Conservation (phyloP, 2,329 filamentous ascomycete genomes). For the Penicillium sp. region DNA sequence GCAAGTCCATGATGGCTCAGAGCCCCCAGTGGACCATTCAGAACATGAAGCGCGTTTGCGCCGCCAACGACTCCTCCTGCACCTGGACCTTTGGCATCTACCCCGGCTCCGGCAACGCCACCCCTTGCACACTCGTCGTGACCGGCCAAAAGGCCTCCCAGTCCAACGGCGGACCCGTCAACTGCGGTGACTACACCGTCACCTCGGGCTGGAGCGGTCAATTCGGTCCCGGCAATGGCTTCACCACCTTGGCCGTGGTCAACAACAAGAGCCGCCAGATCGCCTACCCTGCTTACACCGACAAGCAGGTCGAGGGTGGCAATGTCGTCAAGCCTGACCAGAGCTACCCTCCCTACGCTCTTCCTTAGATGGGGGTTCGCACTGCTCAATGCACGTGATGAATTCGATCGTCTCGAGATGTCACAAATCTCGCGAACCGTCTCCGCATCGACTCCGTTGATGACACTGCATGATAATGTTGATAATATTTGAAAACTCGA, state of each 20-base stretch:
- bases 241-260: constrained; percentile 50
- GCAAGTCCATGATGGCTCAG: constrained; percentile 39
- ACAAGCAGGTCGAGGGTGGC: constrained; percentile 44
- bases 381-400: not conserved
- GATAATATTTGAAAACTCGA: not conserved
- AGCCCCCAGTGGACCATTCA: constrained; percentile 41
- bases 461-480: not conserved
- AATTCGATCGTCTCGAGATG: no score
- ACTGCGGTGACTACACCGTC: constrained; percentile 48
- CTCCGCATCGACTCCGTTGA: not conserved
- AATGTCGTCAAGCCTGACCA: constrained; percentile 47
- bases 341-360: constrained; percentile 37
- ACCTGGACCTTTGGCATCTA: constrained; percentile 43
- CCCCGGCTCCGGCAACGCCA: constrained; percentile 23
- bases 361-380: constrained; percentile 13
- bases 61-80: constrained; percentile 36
- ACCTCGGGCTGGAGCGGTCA: constrained; percentile 52
- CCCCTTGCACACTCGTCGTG: constrained; percentile 38
- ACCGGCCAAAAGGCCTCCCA: constrained; percentile 31
- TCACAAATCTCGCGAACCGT: no score
- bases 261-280: constrained; percentile 42
- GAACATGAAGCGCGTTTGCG: constrained; percentile 39
- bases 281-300: constrained; percentile 50
- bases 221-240: constrained; percentile 49
- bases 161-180: constrained; percentile 37